Percentiles rank a stretch among this genome's conserved stretches.
Evolutionary conservation across 2,329 filamentous ascomycete genomes (phyloP).

Genomic region (Emergomyces orientalis): DNA sequence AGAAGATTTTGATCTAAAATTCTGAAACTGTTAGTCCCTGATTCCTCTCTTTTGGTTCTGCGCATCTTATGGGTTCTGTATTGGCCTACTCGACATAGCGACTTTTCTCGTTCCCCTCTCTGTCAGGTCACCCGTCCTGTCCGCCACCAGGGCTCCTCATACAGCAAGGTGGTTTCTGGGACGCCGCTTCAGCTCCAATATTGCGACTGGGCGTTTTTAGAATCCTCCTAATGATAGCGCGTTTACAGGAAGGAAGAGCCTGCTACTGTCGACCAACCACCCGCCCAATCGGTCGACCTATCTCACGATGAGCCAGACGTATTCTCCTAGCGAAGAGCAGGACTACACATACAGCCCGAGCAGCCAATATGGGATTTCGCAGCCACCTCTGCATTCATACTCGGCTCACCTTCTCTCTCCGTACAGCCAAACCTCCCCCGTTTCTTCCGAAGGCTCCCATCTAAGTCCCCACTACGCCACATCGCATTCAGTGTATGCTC

Average conservation of each 20-base stretch:
- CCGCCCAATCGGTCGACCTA: slow-evolving; percentile 11
- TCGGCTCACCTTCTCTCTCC: slow-evolving; percentile 28
- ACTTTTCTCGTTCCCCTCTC: not conserved
- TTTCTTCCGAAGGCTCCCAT: slow-evolving; percentile 26
- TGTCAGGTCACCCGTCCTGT: not conserved
- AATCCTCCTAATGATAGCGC: slow-evolving; percentile 1
- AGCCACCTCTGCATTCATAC: slow-evolving; percentile 30
- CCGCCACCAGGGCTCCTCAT: not conserved
- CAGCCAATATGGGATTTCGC: slow-evolving; percentile 20
- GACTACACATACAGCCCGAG: slow-evolving; percentile 20
- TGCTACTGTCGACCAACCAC: not conserved
- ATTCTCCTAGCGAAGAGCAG: slow-evolving; percentile 20
- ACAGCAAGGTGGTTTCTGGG: not conserved
- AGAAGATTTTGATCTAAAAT: not conserved
- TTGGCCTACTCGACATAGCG: not conserved
- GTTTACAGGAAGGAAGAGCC: slow-evolving; percentile 2
- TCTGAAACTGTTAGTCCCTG: not conserved
- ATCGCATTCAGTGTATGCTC: slow-evolving; percentile 26
- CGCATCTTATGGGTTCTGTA: not conserved
- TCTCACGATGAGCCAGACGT: slow-evolving; percentile 21
- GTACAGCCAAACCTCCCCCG: slow-evolving; percentile 24
- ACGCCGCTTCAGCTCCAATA: not conserved
- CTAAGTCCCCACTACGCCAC: slow-evolving; percentile 24
- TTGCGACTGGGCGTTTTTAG: slow-evolving; percentile 6
- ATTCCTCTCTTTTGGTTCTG: not conserved